Conservation (phyloP, 140 eudicot species). For the Senecio squalidus region DNA sequence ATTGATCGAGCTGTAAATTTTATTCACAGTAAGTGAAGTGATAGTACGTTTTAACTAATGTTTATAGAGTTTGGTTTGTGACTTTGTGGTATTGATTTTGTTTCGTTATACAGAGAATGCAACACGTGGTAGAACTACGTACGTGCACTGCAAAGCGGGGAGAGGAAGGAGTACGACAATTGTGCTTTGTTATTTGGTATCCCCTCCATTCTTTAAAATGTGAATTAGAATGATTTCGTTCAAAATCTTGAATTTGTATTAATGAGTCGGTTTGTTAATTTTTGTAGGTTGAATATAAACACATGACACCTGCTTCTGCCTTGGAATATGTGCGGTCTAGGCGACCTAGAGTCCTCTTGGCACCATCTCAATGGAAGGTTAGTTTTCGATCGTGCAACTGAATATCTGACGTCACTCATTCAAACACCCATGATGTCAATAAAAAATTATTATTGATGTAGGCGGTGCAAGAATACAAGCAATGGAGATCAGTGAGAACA, state of each 20-base stretch:
- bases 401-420: too few species aligned
- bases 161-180: slow-evolving; percentile 94
- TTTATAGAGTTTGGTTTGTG: slow-evolving; percentile 5
- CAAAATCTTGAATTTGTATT: background rate
- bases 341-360: slow-evolving; percentile 84
- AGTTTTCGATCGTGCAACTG: too few species aligned
- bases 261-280: slow-evolving; percentile 1
- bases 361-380: slow-evolving; percentile 89
- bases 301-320: slow-evolving; percentile 82
- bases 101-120: slow-evolving; percentile 59
- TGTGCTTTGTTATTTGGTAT: slow-evolving; percentile 90
- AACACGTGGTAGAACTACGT: slow-evolving; percentile 55
- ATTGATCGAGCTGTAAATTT: slow-evolving; percentile 81
- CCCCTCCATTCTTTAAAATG: background rate
- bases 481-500: slow-evolving; percentile 36
- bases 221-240: background rate
- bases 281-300: slow-evolving; percentile 71
- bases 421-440: background rate
- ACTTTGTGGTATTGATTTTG: background rate
- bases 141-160: slow-evolving; percentile 98
- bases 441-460: slow-evolving; percentile 17
- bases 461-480: slow-evolving; percentile 82
- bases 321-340: slow-evolving; percentile 72
- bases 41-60: background rate
- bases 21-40: slow-evolving; percentile 63